Base-by-base conservation (phyloP, 257 asterid genomes). In the Lithospermum erythrorhizon region DNA sequence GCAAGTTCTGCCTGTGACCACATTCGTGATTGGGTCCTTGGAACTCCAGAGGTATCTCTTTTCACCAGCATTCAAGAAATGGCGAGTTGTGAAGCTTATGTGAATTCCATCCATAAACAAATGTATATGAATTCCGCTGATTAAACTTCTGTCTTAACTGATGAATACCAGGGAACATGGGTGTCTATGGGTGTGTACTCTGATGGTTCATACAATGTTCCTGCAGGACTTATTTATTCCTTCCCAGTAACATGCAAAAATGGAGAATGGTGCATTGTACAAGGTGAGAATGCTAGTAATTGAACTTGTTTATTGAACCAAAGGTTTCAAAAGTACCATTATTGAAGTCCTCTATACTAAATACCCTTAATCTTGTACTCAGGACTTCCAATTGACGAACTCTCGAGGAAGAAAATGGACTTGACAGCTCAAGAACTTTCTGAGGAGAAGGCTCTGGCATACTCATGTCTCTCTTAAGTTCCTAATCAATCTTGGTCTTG, bases 111-210 rank as follows among this genome's bases (percentile, higher is more conserved):
- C 24, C 18, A 18, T 24, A 19, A 17, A 21, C 47, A 23, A 18
- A 41, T 20, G 4, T 17, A 32, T 0, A 11, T 18, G 10, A 14
- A 24, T 24, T 22, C 9, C 10, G 59, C 32, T 29, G 15, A 22
- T 41, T 16, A 53, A 41, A 9, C n/a, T 58, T 49, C 19, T 65
- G 19, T 21, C 41, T 19, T 29, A 30, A 56, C 59, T n/a, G 49
- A 45, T 65, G 41, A 27, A 20, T 59, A 76, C 7, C 72, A 90
- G 94, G 97, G 97, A 14, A 80, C 96, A 56, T 90, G 78, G 78
- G 97, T 90, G 47, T 90, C 97, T 13, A 90, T 90, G 97, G 97
- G 97, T 72, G 97, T 90, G 20, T 87, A 87, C 81, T 90, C 97
- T 56, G 97, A 90, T 76, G 95, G 96, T 67, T 90, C 95, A 53